Evolutionary conservation across 805 yeast species (phyloP).

Genomic region (Monosporozyma aerobia): DNA sequence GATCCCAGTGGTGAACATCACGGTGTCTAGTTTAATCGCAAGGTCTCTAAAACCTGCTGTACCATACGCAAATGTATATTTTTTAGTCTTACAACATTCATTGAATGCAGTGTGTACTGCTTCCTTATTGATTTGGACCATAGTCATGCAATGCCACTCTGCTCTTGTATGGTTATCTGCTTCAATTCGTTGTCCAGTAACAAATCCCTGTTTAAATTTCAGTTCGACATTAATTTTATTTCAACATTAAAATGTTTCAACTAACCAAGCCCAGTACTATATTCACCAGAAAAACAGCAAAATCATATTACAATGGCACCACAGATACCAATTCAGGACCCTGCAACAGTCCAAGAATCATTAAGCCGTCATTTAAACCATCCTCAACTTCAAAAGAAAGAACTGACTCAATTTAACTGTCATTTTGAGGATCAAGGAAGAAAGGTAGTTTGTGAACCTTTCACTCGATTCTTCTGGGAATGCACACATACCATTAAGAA

Average conservation of each 20-base stretch:
- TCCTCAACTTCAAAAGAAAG: neutral
- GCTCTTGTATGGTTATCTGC: neutral
- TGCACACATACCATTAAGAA: neutral
- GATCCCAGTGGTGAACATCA: conserved; percentile 75
- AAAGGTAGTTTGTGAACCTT: neutral
- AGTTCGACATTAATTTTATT: neutral
- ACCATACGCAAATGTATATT: conserved; percentile 57
- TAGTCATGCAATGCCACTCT: neutral
- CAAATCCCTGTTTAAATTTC: neutral
- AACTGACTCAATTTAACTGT: neutral
- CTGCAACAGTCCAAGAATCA: neutral
- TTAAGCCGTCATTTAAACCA: neutral
- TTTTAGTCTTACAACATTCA: conserved; percentile 35
- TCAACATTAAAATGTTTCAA: neutral
- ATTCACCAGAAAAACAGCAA: neutral
- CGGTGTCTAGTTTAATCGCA: conserved; percentile 63
- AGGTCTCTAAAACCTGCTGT: conserved; percentile 92
- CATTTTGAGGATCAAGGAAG: neutral
- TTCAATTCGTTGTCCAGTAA: neutral
- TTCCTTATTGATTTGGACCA: neutral
- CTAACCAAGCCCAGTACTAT: neutral
- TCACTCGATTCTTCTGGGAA: neutral
- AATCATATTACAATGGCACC: neutral
- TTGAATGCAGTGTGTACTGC: conserved; percentile 14
- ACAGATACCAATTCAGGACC: neutral